Percentiles rank a stretch among this genome's conserved stretches.
These are phyloP conservation scores for Xerocomus minutiporus DNA, from an alignment of 1,284 basidiomycete species.

Conservation along the genomic window DNA sequence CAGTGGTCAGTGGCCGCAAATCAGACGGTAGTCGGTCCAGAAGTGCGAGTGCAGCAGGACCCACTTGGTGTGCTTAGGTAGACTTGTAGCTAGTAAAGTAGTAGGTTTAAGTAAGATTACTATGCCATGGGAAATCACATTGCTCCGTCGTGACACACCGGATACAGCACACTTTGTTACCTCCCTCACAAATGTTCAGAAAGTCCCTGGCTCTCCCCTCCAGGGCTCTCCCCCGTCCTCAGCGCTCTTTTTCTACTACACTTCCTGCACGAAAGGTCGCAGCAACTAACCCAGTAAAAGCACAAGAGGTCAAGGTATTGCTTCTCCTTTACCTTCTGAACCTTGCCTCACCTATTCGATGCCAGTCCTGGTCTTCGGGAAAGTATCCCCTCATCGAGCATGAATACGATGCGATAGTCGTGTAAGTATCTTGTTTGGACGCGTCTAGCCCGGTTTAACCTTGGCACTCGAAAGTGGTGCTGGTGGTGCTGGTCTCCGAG, in stretches of 20 bases:
- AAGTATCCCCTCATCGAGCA: conserved; percentile 98
- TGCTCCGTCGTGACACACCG: conserved; percentile 15
- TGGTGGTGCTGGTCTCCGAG: conserved; percentile 96
- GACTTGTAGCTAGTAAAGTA: conserved; percentile 1
- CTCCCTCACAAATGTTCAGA: conserved; percentile 23
- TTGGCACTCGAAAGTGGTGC: conserved; percentile 65
- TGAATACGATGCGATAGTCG: conserved; percentile 94
- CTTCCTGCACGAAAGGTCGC: conserved; percentile 58
- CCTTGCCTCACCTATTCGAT: conserved; percentile 11
- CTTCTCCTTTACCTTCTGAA: conserved; percentile 7
- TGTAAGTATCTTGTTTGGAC: conserved; percentile 55
- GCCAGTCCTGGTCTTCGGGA: conserved; percentile 69
- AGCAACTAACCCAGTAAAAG: conserved; percentile 74
- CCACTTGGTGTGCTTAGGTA: conserved; percentile 57
- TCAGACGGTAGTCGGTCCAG: neutral
- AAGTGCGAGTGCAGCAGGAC: conserved; percentile 36
- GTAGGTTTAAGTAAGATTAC: too few species aligned
- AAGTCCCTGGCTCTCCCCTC: conserved; percentile 38
- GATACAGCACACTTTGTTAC: conserved; percentile 6
- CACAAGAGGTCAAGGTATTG: conserved; percentile 74
- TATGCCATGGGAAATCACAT: conserved; percentile 25
- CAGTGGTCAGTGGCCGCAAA: neutral
- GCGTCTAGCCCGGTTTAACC: conserved; percentile 11
- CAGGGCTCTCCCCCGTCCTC: conserved; percentile 44
- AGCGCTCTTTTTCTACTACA: conserved; percentile 61